Percentiles rank a stretch among this genome's conserved stretches.
These are phyloP conservation scores for Mrakia hoshinonis DNA, from an alignment of 768 basidiomycete genomes.

Conservation along the genomic window DNA sequence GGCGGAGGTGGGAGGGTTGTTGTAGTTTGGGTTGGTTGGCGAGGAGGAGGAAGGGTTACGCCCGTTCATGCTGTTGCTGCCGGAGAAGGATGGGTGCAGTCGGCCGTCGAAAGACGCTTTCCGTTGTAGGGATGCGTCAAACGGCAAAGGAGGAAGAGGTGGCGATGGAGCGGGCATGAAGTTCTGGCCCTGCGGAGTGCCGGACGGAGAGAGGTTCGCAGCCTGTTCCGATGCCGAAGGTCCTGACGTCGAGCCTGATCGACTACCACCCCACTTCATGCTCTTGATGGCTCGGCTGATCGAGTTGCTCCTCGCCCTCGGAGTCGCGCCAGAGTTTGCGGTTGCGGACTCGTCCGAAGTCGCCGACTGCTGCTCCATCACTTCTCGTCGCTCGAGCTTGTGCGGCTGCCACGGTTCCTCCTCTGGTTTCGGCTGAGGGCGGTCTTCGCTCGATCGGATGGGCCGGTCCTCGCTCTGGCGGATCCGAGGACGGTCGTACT, in stretches of 20 bases:
- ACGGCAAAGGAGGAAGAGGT: neutral
- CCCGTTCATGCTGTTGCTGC: neutral
- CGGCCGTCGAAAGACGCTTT: neutral
- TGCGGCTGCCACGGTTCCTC: neutral
- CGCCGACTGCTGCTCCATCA: neutral
- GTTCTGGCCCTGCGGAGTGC: neutral
- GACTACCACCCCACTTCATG: constrained; percentile 2
- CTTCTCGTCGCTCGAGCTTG: neutral
- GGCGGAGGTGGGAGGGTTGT: neutral
- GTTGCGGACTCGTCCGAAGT: neutral
- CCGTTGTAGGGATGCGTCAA: neutral
- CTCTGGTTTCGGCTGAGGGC: neutral
- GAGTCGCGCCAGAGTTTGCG: neutral
- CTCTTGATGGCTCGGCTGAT: constrained; percentile 5
- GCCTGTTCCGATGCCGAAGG: too few species aligned
- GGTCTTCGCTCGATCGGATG: too few species aligned
- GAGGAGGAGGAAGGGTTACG: neutral
- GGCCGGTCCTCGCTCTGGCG: neutral
- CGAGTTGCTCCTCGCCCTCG: constrained; percentile 1
- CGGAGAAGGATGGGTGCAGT: constrained; percentile 5
- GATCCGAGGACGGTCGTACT: constrained; percentile 4
- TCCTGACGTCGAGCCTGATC: too few species aligned
- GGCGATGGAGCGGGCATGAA: neutral
- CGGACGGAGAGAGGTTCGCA: neutral
- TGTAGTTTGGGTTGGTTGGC: neutral